Percentiles rank a stretch among this genome's conserved stretches.
These are phyloP conservation scores for Trifolium dubium DNA, from an alignment of 306 rosid species.

Conservation along the genomic window DNA sequence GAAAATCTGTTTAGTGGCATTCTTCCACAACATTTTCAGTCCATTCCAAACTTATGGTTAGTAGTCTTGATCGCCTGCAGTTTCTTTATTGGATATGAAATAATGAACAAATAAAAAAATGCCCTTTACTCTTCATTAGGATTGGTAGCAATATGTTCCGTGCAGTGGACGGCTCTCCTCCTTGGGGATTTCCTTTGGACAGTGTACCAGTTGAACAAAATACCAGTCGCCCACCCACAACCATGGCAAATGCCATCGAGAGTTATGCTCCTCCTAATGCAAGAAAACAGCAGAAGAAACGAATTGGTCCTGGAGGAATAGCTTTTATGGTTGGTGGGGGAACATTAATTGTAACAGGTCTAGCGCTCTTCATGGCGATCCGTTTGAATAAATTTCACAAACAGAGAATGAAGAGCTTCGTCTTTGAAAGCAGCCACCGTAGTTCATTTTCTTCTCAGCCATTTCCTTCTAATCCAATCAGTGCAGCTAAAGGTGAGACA, in stretches of 20 bases:
- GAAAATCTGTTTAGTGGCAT: slow-evolving; percentile 85
- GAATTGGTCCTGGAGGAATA: slow-evolving; percentile 71
- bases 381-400: slow-evolving; percentile 50
- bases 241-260: slow-evolving; percentile 77
- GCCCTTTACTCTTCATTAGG: slow-evolving; percentile 51
- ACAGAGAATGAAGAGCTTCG: slow-evolving; percentile 42
- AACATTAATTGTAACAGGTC: slow-evolving; percentile 66
- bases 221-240: slow-evolving; percentile 66
- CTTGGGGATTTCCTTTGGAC: slow-evolving; percentile 80
- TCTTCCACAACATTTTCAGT: slow-evolving; percentile 74
- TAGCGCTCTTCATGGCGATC: slow-evolving; percentile 59
- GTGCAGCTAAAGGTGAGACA: slow-evolving; percentile 56
- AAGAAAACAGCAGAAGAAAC: slow-evolving; percentile 57
- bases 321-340: slow-evolving; percentile 74
- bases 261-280: slow-evolving; percentile 52
- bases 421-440: slow-evolving; percentile 44
- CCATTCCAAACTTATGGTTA: slow-evolving; percentile 86
- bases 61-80: slow-evolving; percentile 29
- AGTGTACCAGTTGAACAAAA: slow-evolving; percentile 52
- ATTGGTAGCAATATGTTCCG: slow-evolving; percentile 81
- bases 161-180: slow-evolving; percentile 61
- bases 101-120: slow-evolving; percentile 20
- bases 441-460: slow-evolving; percentile 33
- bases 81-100: slow-evolving; percentile 15
- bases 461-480: slow-evolving; percentile 50